These are phyloP conservation scores for Bacidia rubella DNA, from an alignment of 495 filamentous ascomycete species.

Conservation along the genomic window DNA sequence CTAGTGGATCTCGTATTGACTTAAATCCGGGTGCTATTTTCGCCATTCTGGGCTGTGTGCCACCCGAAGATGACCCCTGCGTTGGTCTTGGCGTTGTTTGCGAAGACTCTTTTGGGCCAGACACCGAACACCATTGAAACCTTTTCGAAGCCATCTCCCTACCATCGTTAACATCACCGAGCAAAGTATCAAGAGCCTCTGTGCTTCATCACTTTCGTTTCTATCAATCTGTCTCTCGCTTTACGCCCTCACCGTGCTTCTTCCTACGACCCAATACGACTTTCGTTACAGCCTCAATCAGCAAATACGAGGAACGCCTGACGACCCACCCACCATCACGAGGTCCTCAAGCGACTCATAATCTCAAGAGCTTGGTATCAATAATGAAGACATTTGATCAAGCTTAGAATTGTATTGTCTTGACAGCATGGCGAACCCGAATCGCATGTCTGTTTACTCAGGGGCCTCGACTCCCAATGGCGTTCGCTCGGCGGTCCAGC, in stretches of 20 bases:
- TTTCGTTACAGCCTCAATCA: background rate
- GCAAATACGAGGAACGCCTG: background rate
- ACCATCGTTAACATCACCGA: background rate
- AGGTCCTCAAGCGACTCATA: background rate
- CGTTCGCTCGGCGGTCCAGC: slow-evolving; percentile 46
- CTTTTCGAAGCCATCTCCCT: background rate
- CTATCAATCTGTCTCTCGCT: background rate
- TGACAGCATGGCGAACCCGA: slow-evolving; percentile 47
- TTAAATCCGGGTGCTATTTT: too few species aligned
- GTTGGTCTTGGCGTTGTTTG: background rate
- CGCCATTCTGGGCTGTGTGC: too few species aligned
- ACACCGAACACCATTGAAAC: too few species aligned
- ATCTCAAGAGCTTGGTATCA: background rate
- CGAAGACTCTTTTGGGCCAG: background rate
- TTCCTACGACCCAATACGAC: background rate
- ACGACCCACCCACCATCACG: background rate
- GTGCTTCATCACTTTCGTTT: background rate
- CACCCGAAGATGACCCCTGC: background rate
- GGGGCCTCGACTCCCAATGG: slow-evolving; percentile 48
- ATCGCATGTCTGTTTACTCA: slow-evolving; percentile 81
- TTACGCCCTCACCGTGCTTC: background rate
- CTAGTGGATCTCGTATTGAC: too few species aligned
- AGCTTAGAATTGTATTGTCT: too few species aligned
- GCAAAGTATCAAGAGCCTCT: background rate
- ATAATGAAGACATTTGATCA: background rate